Evolutionary conservation across 768 basidiomycete genomes (phyloP).

Genomic region (Tylopilus rubrobrunneus): DNA sequence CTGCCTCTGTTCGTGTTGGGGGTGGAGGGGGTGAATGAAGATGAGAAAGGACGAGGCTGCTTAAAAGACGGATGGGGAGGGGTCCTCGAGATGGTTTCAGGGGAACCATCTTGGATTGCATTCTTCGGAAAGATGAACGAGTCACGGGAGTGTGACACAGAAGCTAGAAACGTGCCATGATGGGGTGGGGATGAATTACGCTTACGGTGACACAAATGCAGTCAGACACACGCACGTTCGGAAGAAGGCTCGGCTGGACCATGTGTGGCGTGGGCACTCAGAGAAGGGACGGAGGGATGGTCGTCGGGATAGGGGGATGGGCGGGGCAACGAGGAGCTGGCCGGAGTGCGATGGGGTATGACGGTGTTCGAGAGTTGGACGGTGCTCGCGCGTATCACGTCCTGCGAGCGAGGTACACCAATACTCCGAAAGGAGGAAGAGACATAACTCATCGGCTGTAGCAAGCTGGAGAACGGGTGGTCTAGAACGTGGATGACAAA

Average conservation of each 20-base stretch:
- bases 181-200: constrained; percentile 6
- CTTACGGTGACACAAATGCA: constrained; percentile 5
- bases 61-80: constrained; percentile 16
- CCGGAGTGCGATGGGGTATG: constrained; percentile 21
- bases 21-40: constrained; percentile 25
- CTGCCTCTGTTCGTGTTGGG: constrained; percentile 21
- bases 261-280: constrained; percentile 16
- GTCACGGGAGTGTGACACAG: constrained; percentile 27
- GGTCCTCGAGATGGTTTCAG: constrained; percentile 19
- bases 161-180: constrained; percentile 24
- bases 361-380: constrained; percentile 57
- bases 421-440: constrained; percentile 23
- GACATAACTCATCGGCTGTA: constrained; percentile 52
- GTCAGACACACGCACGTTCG: constrained; percentile 22
- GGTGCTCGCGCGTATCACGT: constrained; percentile 62
- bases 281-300: not conserved
- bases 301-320: not conserved
- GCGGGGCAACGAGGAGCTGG: constrained; percentile 1
- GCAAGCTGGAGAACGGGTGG: constrained; percentile 38
- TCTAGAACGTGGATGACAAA: not conserved
- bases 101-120: constrained; percentile 22
- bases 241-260: constrained; percentile 16
- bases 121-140: constrained; percentile 39
- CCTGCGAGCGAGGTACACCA: constrained; percentile 48
- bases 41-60: constrained; percentile 11